Base-by-base conservation (phyloP, 331 rosid genomes). In the Ulmus americana region DNA sequence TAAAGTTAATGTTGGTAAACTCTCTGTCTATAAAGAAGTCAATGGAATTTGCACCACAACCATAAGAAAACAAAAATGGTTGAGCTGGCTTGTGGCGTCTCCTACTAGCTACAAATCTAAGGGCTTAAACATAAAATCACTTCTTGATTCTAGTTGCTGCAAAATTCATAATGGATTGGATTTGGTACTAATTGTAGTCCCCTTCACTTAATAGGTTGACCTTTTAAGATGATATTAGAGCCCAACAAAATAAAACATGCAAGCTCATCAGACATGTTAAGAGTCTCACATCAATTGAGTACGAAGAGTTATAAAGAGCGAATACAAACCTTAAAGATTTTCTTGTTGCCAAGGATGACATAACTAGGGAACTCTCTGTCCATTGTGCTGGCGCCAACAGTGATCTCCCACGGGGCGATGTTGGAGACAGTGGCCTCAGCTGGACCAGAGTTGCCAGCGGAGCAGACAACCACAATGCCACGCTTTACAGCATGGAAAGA, bases 361-460 rank as follows among this genome's bases (percentile, higher is more conserved):
- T 65, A 76, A 59, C 80, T 73, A 0, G 81, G 88, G 65, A 92
- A 92, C 75, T 86, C 78, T 72, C 98, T 68, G 72, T 92, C 96
- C 80, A 89, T 85, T 4, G 95, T 89, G 76, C 97, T 89, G 20
- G 98, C 98, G 20, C 86, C 97, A 8, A 92, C 97, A 0, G 91
- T 89, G 57, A 92, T 69, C 74, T 75, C 43, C 98, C 98, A 89
- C 0, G 94, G 91, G 0, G 97, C 87, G 39, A 76, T 16, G 46
- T 83, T 92, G 13, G 65, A 67, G 0, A 72, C 90, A 5, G 95
- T 46, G 52, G 69, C 89, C 14, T 80, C 89, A 0, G 14, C 16
- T 0, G 97, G 97, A 1, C 97, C 97, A 35, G 81, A 69, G 58
- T 92, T 92, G 4, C 98, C 96, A 7, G 95, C 95, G 6, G 98